Conservation (phyloP, 1,139 yeast species). For the Candida albicans region DNA sequence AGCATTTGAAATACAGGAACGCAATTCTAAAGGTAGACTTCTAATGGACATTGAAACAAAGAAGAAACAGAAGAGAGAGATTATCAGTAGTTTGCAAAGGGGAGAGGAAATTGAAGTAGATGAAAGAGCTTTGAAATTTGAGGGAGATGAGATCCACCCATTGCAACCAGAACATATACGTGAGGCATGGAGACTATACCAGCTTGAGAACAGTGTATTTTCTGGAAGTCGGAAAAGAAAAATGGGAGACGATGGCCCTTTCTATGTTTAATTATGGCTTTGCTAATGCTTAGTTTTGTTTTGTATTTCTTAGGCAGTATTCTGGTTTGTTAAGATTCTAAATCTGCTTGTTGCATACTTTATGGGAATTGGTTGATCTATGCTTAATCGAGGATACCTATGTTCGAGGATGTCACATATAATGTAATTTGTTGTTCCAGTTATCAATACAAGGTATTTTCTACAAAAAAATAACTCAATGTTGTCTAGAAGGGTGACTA, state of each 20-base stretch:
- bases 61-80: slow-evolving; percentile 31
- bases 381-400: too few species aligned
- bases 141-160: slow-evolving; percentile 56
- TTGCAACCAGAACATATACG: slow-evolving; percentile 80
- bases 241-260: slow-evolving; percentile 4
- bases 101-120: slow-evolving; percentile 34
- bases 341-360: too few species aligned
- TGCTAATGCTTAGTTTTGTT: too few species aligned
- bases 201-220: slow-evolving; percentile 2
- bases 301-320: too few species aligned
- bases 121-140: slow-evolving; percentile 30
- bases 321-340: too few species aligned
- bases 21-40: slow-evolving; percentile 49
- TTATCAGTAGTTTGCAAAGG: slow-evolving; percentile 27
- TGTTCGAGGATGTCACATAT: too few species aligned
- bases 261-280: not conserved
- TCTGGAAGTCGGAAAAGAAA: slow-evolving; percentile 2
- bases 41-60: slow-evolving; percentile 38
- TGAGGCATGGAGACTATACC: slow-evolving; percentile 72
- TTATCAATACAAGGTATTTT: too few species aligned
- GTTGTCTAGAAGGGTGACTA: too few species aligned
- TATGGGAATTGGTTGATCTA: too few species aligned
- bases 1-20: slow-evolving; percentile 67
- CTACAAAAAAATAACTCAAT: too few species aligned
- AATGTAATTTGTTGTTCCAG: too few species aligned